Evolutionary conservation across 2,329 filamentous ascomycete genomes (phyloP), one percentile per base, ranked within the genome.

Genomic region (Aspergillus texensis): DNA sequence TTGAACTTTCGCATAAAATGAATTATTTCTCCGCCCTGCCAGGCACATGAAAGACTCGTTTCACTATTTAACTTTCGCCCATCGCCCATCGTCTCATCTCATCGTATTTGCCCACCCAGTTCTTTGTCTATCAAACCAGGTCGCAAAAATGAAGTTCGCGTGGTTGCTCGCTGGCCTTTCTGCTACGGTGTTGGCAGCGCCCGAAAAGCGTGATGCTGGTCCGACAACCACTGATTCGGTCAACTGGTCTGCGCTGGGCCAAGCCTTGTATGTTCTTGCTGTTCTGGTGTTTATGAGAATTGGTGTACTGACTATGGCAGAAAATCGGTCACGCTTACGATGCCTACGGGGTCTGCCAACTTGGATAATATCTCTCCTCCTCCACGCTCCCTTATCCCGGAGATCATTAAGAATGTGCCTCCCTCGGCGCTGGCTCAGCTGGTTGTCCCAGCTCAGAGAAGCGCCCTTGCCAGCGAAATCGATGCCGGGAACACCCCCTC

Each of bases 291-390:
- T 11, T 26, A 14, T n/a, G 16, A 41, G 39, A 10, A 6, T 16
- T 36, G 34, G 14, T 19, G 24, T 41, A 57, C 60, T 68, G 36
- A 67, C 26, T 36, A 26, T 21, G 21, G 1, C 39, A 70, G 68
- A 32, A 50, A 65, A 32, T 60, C 70, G 16, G 41, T 68, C 53
- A 65, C 57, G 19, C 21, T 64, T 36, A 30, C 62, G 0, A 43
- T 67, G 10, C 66, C 67, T 36, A 70, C 67, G 43, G 61, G 68
- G 58, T 71, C 72, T 30, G 70, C 67, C 36, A 74, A 75, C 63
- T 69, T 76, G n/a, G 70, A 61, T 58, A 75, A 74, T 62, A 71
- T 76, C 55, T 71, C 72, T 6, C 68, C 73, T 11, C 74, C 76
- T 0, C 75, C 76, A 0, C 65, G 65, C 32, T 68, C 72, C 0